phyloP scores from a whole-genome alignment of 805 yeast genomes.

The Candida adriatica region DNA sequence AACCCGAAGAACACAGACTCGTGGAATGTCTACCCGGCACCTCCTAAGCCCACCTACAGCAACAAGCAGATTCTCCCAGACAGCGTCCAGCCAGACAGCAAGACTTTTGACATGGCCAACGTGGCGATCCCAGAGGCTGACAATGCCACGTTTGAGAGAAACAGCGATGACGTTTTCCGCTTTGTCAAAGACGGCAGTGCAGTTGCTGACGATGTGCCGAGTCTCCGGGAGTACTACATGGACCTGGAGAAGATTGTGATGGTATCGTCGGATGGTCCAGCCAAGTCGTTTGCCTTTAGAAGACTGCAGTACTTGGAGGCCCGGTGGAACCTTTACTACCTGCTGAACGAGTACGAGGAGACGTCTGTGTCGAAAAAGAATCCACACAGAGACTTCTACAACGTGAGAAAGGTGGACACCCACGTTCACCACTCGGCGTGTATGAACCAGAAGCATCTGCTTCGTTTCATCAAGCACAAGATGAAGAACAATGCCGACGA shows the following conservation, averaged over 20 bases:
- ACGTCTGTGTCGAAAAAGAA: slow-evolving; percentile 82
- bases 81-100: slow-evolving; percentile 33
- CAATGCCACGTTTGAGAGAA: slow-evolving; percentile 36
- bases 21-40: slow-evolving; percentile 88
- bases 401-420: slow-evolving; percentile 94
- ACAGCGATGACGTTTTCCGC: slow-evolving; percentile 66
- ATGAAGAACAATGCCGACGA: slow-evolving; percentile 82
- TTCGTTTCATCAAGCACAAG: slow-evolving; percentile 91
- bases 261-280: slow-evolving; percentile 89
- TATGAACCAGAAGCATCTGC: slow-evolving; percentile 95
- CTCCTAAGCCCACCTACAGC: slow-evolving; percentile 88
- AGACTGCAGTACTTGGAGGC: slow-evolving; percentile 92
- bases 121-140: slow-evolving; percentile 47
- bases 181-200: slow-evolving; percentile 36
- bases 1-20: slow-evolving; percentile 75
- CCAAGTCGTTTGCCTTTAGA: slow-evolving; percentile 92
- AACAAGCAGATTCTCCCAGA: slow-evolving; percentile 45
- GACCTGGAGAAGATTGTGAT: slow-evolving; percentile 72
- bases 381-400: slow-evolving; percentile 96
- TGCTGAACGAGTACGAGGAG: slow-evolving; percentile 90
- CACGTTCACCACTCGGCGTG: slow-evolving; percentile 99
- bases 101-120: slow-evolving; percentile 33
- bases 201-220: slow-evolving; percentile 59
- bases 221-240: slow-evolving; percentile 74
- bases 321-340: slow-evolving; percentile 86